Conservation (phyloP, 2,329 filamentous ascomycete species). For the Penicillium sp. region DNA sequence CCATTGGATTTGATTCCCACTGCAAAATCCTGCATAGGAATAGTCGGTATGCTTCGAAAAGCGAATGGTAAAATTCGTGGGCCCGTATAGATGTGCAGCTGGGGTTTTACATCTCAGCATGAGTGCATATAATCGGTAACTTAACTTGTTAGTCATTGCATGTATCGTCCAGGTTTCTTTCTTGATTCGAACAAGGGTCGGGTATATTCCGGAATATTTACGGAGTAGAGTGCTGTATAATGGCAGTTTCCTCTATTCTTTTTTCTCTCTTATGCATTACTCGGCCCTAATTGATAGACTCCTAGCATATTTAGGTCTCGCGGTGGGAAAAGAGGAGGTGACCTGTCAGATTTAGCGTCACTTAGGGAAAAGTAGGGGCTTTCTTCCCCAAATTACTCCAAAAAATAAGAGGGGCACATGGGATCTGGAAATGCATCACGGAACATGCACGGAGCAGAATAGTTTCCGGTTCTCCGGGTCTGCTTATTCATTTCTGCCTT, state of each 20-base stretch:
- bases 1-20: neutral
- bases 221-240: neutral
- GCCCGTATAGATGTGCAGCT: slow-evolving; percentile 16
- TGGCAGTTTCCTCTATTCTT: neutral
- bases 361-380: neutral
- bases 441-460: slow-evolving; percentile 3
- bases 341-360: slow-evolving; percentile 19
- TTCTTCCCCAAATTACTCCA: neutral
- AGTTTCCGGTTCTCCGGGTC: slow-evolving; percentile 9
- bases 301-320: slow-evolving; percentile 9
- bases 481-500: neutral
- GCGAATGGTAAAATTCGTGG: too few relatives aligned
- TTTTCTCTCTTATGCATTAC: neutral
- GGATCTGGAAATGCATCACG: slow-evolving; percentile 9
- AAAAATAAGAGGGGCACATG: slow-evolving; percentile 3
- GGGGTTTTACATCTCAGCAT: neutral
- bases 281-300: neutral
- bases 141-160: neutral
- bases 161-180: neutral
- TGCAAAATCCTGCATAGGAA: neutral
- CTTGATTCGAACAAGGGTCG: neutral
- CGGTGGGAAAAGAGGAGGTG: slow-evolving; percentile 15
- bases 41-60: neutral
- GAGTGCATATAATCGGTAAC: neutral
- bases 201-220: neutral